These are phyloP conservation scores for Fusarium avenaceum DNA, from an alignment of 2,329 filamentous ascomycete species.

Conservation along the genomic window DNA sequence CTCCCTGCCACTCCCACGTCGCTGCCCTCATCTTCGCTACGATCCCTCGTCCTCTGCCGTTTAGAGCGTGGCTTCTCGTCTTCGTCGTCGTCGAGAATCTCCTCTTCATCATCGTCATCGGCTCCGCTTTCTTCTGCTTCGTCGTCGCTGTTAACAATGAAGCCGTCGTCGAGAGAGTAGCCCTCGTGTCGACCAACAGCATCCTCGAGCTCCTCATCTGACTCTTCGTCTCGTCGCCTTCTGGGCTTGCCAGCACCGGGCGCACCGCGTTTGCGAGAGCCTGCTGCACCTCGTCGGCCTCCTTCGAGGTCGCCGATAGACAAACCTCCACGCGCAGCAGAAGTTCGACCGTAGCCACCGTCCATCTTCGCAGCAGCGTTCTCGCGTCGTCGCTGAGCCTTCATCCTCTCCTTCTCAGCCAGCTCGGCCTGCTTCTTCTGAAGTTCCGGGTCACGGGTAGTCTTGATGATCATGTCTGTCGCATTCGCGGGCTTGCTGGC, in stretches of 20 bases:
- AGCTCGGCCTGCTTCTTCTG: slow-evolving; percentile 80
- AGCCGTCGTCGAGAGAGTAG: slow-evolving; percentile 84
- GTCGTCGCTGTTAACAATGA: slow-evolving; percentile 81
- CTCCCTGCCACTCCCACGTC: slow-evolving; percentile 64
- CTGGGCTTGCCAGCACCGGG: slow-evolving; percentile 65
- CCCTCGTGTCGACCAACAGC: slow-evolving; percentile 75
- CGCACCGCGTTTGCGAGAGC: slow-evolving; percentile 67
- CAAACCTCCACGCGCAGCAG: slow-evolving; percentile 66
- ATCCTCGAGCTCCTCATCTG: slow-evolving; percentile 78
- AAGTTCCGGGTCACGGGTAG: slow-evolving; percentile 80
- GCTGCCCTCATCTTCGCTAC: slow-evolving; percentile 63
- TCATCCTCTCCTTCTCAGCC: slow-evolving; percentile 79
- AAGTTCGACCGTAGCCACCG: slow-evolving; percentile 64
- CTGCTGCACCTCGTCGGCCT: slow-evolving; percentile 62
- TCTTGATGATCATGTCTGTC: slow-evolving; percentile 76
- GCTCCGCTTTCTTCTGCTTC: slow-evolving; percentile 73
- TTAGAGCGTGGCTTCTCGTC: slow-evolving; percentile 63
- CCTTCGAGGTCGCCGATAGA: slow-evolving; percentile 79
- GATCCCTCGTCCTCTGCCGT: slow-evolving; percentile 64
- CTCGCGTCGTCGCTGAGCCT: slow-evolving; percentile 74
- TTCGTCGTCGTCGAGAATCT: slow-evolving; percentile 67
- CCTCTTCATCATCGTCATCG: slow-evolving; percentile 74
- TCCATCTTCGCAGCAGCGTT: slow-evolving; percentile 75
- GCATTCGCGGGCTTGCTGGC: slow-evolving; percentile 69
- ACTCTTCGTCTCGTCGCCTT: slow-evolving; percentile 77